phyloP scores from a whole-genome alignment of 768 basidiomycete genomes.

The Serendipita sp. region DNA sequence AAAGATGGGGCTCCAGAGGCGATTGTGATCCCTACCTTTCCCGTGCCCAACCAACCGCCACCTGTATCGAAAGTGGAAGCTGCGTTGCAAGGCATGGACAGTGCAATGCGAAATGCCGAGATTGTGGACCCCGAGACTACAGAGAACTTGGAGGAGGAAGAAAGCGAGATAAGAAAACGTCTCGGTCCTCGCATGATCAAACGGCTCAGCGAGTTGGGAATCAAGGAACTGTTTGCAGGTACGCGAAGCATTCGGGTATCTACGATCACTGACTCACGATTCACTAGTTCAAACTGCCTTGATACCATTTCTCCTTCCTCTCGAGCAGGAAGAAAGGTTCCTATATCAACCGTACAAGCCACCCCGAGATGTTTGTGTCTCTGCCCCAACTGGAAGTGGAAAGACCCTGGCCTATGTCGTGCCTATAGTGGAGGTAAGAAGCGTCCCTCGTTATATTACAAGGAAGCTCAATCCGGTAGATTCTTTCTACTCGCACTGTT shows the following conservation, averaged over 20 bases:
- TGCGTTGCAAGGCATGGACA: constrained; percentile 63
- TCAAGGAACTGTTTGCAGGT: constrained; percentile 85
- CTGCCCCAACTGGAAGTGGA: constrained; percentile 94
- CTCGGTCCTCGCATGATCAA: constrained; percentile 44
- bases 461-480: constrained; percentile 24
- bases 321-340: constrained; percentile 22
- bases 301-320: constrained; percentile 60
- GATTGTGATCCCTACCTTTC: constrained; percentile 42
- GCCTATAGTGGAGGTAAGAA: constrained; percentile 69
- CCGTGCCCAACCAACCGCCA: constrained; percentile 45
- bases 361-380: constrained; percentile 75
- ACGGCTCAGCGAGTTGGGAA: constrained; percentile 56
- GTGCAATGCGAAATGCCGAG: constrained; percentile 52
- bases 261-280: not conserved
- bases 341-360: constrained; percentile 52
- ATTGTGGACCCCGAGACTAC: constrained; percentile 40
- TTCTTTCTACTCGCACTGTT: constrained; percentile 54
- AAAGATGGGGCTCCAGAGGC: not conserved
- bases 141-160: constrained; percentile 26
- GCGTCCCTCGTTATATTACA: not conserved
- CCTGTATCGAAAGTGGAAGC: constrained; percentile 57
- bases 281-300: constrained; percentile 71
- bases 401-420: constrained; percentile 95
- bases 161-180: constrained; percentile 26
- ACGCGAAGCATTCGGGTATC: constrained; percentile 14